Base-by-base conservation (phyloP, 1,139 yeast genomes). In the Yamadazyma spencermartinsiae region DNA sequence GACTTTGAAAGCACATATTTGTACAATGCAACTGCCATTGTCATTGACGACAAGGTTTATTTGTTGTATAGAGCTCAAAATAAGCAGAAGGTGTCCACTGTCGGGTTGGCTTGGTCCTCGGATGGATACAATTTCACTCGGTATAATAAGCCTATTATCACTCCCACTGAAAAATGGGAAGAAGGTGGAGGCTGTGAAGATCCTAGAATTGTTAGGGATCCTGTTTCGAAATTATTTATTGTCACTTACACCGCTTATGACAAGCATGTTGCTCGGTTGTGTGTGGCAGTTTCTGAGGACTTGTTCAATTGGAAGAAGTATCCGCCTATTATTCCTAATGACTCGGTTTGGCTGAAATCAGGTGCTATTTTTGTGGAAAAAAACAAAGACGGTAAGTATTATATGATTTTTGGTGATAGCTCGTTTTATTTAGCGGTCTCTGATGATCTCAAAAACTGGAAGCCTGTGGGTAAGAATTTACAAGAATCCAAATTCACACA, bases 341-440 rank as follows among this genome's bases (percentile, higher is more conserved):
- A 52, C 32, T 21, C 43, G 15, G 36, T 40, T n/a, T 70, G 76
- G 76, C 70, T 65, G 69, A 71, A 71, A 45, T 63, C 70, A 4
- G 76, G 74, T 1, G 74, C 74, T 2, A 51, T 71, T 0, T 68
- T 71, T 48, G 61, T 60, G n/a, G 68, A 68, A 36, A 54, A 42
- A 33, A 52, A 54, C 36, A 46, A 45, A 20, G 69, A 67, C 44
- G 72, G 72, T 4, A 57, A 60, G 33, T 70, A 65, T 47, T 68
- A 68, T 44, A 71, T 71, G 76, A 58, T 71, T 25, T 71, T 72
- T 71, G 76, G 76, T 9, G 76, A 71, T 46, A 58, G 64, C 14
- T 61, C 63, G 18, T 58, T 70, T 40, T 63, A 67, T 43, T 58
- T 70, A 45, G 75, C 75, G 3, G 57, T 52, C 23, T 61, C 69